A percentile compares a stretch with the other conserved stretches of the same genome.
These are phyloP conservation scores for Chondrostereum purpureum DNA, from an alignment of 1,284 basidiomycete species.

Conservation along the genomic window DNA sequence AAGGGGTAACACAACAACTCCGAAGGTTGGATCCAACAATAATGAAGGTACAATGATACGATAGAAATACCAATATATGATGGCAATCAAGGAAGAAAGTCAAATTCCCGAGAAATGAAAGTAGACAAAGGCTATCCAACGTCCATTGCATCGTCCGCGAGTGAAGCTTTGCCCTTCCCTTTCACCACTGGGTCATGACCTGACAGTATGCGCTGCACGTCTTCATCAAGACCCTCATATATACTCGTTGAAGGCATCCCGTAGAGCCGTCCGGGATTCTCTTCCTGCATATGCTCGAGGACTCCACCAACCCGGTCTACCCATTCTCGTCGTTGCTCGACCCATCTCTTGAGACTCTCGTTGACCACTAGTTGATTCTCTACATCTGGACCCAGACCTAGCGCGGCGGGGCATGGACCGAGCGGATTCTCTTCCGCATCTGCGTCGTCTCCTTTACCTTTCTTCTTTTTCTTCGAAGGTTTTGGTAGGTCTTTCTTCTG, in stretches of 20 bases:
- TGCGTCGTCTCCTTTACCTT: conserved; percentile 23
- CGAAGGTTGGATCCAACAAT: too few species aligned
- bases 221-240: conserved; percentile 68
- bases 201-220: conserved; percentile 32
- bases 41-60: too few species aligned
- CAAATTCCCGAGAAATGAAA: not conserved
- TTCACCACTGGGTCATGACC: not conserved
- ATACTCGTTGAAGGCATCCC: conserved; percentile 71
- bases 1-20: too few species aligned
- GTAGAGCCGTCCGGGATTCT: conserved; percentile 60
- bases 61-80: not conserved
- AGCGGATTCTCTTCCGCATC: conserved; percentile 18
- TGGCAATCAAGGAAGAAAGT: not conserved
- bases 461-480: conserved; percentile 64
- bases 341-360: conserved; percentile 62
- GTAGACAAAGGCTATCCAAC: too few species aligned
- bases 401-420: conserved; percentile 55
- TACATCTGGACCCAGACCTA: conserved; percentile 62
- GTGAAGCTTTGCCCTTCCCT: not conserved
- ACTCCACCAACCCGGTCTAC: conserved; percentile 61
- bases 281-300: conserved; percentile 61
- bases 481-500: conserved; percentile 72
- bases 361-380: conserved; percentile 62
- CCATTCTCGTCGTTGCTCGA: conserved; percentile 69
- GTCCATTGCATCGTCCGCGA: not conserved